Conservation (phyloP, 805 yeast species). For the Metahyphopichia silvanorum region DNA sequence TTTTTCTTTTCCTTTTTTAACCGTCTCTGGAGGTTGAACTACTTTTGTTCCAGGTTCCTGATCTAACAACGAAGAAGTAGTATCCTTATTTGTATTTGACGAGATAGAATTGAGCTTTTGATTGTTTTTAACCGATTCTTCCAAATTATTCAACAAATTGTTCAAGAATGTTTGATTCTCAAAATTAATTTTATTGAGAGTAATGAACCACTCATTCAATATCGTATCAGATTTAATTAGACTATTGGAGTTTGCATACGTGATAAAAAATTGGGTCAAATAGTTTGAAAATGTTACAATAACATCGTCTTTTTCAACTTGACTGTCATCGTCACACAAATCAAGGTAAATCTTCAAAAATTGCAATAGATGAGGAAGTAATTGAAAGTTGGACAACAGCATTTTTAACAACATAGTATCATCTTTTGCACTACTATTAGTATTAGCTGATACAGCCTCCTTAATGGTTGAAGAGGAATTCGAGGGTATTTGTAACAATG, state of each 20-base stretch:
- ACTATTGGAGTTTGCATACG: slow-evolving; percentile 17
- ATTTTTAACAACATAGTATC: slow-evolving; percentile 12
- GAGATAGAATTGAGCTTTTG: slow-evolving; percentile 1
- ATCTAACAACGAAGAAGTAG: no score
- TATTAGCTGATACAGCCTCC: not conserved
- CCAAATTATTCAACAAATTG: slow-evolving; percentile 9
- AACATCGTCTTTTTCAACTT: slow-evolving; percentile 4
- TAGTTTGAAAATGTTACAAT: slow-evolving; percentile 2
- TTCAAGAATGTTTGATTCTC: slow-evolving; percentile 9
- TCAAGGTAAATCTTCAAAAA: slow-evolving; percentile 25
- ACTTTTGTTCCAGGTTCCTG: no score
- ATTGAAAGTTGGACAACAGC: slow-evolving; percentile 25
- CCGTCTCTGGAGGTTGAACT: no score
- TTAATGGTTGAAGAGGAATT: slow-evolving; percentile 3
- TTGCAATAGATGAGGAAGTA: slow-evolving; percentile 29
- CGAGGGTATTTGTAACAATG: slow-evolving; percentile 3
- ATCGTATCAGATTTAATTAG: slow-evolving; percentile 18
- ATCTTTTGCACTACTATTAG: not conserved
- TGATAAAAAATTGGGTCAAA: slow-evolving; percentile 3
- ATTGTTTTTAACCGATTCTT: not conserved
- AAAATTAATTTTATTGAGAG: slow-evolving; percentile 2
- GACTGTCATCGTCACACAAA: slow-evolving; percentile 7
- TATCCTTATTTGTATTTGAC: no score
- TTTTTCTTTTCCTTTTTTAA: not conserved
- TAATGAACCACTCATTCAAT: slow-evolving; percentile 20